These are phyloP conservation scores for Geotrichum reessii DNA, from an alignment of 1,139 yeast species.

Conservation along the genomic window DNA sequence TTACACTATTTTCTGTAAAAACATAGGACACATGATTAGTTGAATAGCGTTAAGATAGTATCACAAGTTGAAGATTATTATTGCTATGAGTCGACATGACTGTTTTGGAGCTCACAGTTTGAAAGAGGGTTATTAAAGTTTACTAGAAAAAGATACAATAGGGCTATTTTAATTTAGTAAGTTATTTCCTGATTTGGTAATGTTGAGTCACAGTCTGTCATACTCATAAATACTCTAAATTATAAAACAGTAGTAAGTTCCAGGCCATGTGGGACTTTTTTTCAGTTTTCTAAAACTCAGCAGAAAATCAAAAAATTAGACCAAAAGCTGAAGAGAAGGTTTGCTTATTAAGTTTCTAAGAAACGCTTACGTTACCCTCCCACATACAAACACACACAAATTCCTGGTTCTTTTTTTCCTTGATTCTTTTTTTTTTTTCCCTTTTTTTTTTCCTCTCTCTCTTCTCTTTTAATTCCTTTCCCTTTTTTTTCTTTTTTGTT, in stretches of 20 bases:
- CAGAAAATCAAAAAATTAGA: background rate
- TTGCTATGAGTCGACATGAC: background rate
- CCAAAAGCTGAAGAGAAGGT: background rate
- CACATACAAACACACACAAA: background rate
- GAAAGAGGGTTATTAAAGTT: background rate
- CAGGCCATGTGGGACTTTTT: conserved; percentile 2
- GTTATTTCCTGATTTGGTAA: background rate
- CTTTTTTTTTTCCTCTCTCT: conserved; percentile 2
- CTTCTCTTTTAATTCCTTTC: conserved; percentile 4
- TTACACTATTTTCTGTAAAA: no score
- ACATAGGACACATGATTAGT: no score
- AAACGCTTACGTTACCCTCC: background rate
- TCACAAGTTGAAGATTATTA: background rate
- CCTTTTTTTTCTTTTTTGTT: conserved; percentile 3
- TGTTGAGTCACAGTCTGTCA: conserved; percentile 5
- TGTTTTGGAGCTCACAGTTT: no score
- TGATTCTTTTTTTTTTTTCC: conserved; percentile 3
- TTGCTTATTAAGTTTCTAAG: background rate
- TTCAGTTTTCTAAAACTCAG: background rate
- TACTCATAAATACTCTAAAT: background rate
- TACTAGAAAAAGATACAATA: background rate
- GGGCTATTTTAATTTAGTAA: background rate
- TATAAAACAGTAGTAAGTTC: background rate
- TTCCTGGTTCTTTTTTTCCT: background rate
- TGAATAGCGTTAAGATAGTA: no score